Conservation (phyloP, 352 stramenopile species). For the Pythium sp. region DNA sequence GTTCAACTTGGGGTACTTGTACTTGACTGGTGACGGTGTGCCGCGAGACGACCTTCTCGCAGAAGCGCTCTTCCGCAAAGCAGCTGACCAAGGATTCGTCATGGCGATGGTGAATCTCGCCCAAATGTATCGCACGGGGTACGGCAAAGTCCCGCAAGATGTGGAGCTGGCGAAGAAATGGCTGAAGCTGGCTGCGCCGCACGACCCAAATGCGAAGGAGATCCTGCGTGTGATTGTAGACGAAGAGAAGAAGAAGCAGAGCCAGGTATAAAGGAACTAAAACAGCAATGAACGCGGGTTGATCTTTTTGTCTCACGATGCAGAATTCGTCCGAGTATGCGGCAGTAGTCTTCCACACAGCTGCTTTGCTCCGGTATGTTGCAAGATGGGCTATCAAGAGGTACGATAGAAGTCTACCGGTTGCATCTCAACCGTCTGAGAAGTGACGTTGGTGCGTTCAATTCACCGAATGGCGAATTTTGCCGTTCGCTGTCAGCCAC, state of each 20-base stretch:
- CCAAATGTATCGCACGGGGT: constrained; percentile 78
- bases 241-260: constrained; percentile 6
- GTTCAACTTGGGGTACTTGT: constrained; percentile 79
- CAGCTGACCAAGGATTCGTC: constrained; percentile 76
- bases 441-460: not conserved
- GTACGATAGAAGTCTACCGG: not conserved
- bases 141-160: constrained; percentile 63
- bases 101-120: constrained; percentile 88
- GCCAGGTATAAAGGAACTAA: constrained; percentile 2
- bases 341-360: not conserved
- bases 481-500: not conserved
- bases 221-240: constrained; percentile 43
- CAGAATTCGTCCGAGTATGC: not conserved
- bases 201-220: constrained; percentile 79
- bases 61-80: constrained; percentile 68
- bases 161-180: constrained; percentile 64
- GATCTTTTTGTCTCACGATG: not conserved
- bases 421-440: not conserved
- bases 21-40: constrained; percentile 64
- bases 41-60: constrained; percentile 53
- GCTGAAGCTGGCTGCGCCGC: constrained; percentile 68
- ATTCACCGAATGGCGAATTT: not conserved
- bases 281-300: not conserved
- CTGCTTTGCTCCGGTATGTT: not conserved
- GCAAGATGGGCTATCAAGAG: not conserved